Conservation (phyloP, 2,329 filamentous ascomycete genomes). For the Colletotrichum chrysophilum region DNA sequence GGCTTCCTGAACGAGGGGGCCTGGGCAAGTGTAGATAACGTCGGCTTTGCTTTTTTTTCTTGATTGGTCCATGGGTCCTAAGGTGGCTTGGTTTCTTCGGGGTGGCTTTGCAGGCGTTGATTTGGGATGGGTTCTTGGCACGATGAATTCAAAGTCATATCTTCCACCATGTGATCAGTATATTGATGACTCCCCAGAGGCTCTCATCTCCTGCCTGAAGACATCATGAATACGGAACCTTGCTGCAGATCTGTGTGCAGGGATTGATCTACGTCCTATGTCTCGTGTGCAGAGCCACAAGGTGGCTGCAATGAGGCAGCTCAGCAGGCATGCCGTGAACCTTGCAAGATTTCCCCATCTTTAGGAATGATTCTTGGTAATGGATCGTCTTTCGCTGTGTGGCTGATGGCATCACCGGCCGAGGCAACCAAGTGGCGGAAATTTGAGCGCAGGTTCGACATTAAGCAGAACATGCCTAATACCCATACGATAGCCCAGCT, state of each 20-base stretch:
- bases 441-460: too few species aligned
- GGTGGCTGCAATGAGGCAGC: background rate
- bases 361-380: accelerated
- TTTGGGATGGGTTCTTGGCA: background rate
- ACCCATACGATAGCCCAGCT: too few species aligned
- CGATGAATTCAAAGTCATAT: background rate
- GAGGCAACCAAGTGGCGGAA: too few species aligned
- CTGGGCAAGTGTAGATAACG: background rate
- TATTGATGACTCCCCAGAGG: accelerated
- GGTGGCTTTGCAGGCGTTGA: constrained; percentile 15
- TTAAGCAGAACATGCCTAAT: too few species aligned
- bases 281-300: background rate
- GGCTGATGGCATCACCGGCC: background rate
- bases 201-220: accelerated
- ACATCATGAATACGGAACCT: background rate
- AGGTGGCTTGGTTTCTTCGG: background rate
- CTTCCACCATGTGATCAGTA: background rate
- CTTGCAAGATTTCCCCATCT: background rate
- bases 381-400: background rate
- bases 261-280: background rate
- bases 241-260: background rate
- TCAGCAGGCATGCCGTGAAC: background rate
- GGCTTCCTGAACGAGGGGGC: background rate
- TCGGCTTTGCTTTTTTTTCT: background rate
- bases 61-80: background rate